phyloP scores from a whole-genome alignment of 495 filamentous ascomycete genomes.

The Penicillium coffeae region DNA sequence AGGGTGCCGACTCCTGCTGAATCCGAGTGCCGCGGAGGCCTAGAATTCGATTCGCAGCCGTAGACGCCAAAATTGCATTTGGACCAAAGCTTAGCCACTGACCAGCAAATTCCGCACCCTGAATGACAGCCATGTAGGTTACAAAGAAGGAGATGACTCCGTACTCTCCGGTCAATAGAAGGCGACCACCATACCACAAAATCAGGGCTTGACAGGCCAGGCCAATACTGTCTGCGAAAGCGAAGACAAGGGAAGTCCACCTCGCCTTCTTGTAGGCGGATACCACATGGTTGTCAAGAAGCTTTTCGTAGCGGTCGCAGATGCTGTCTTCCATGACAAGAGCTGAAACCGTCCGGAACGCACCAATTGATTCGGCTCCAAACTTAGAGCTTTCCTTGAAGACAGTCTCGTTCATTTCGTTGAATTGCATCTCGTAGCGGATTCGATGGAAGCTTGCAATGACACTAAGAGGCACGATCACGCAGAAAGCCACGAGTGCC shows the following conservation, averaged over 20 bases:
- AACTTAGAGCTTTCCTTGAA: conserved; percentile 53
- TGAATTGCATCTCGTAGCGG: conserved; percentile 46
- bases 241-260: background rate
- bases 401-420: conserved; percentile 53
- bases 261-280: background rate
- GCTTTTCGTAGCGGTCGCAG: background rate
- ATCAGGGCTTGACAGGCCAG: background rate
- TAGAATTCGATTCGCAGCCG: background rate
- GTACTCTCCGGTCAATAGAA: background rate
- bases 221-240: background rate
- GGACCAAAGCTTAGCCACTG: background rate
- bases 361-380: conserved; percentile 53
- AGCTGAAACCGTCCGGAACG: conserved; percentile 56
- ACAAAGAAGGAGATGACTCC: background rate
- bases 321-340: conserved; percentile 25
- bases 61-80: background rate
- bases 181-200: background rate
- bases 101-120: background rate
- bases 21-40: background rate
- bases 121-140: background rate
- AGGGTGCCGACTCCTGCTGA: background rate
- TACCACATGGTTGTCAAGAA: background rate
- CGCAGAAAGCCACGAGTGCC: conserved; percentile 51
- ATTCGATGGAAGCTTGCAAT: conserved; percentile 54
- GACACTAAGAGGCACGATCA: conserved; percentile 28